These are phyloP conservation scores for Pisolithus tinctorius DNA, from an alignment of 768 basidiomycete species.

Conservation along the genomic window DNA sequence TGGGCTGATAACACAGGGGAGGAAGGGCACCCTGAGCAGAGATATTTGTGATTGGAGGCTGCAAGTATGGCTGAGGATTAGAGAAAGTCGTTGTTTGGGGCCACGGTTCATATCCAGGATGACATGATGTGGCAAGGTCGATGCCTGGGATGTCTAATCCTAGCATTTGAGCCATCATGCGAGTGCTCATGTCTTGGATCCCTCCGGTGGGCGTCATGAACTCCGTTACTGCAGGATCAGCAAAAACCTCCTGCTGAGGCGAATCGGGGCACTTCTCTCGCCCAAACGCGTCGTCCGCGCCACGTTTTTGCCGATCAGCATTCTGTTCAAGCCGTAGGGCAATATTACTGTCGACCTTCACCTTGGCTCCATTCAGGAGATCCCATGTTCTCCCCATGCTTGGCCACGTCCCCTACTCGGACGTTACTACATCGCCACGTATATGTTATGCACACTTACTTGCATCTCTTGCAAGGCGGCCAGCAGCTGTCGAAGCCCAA, in stretches of 20 bases:
- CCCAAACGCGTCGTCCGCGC: constrained; percentile 58
- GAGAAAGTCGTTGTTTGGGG: constrained; percentile 31
- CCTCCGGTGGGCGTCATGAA: constrained; percentile 27
- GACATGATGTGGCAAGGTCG: constrained; percentile 44
- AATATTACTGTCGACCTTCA: constrained; percentile 39
- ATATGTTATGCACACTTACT: constrained; percentile 30
- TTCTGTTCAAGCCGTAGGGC: constrained; percentile 28
- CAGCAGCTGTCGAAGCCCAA: constrained; percentile 61
- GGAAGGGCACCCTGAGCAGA: constrained; percentile 6
- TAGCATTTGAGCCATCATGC: constrained; percentile 69
- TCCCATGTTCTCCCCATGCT: constrained; percentile 62
- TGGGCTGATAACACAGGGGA: constrained; percentile 12
- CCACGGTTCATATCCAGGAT: constrained; percentile 61
- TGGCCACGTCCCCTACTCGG: constrained; percentile 56
- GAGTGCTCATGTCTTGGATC: constrained; percentile 56
- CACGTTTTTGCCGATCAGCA: constrained; percentile 47
- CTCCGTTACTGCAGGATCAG: constrained; percentile 18
- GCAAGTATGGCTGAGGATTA: constrained; percentile 11
- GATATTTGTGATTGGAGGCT: constrained; percentile 2
- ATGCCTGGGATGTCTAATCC: constrained; percentile 60
- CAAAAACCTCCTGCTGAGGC: constrained; percentile 36
- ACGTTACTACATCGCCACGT: constrained; percentile 7
- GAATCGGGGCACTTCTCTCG: constrained; percentile 43
- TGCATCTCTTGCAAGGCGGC: constrained; percentile 60
- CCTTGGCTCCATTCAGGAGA: constrained; percentile 58